Percentiles rank a stretch among this genome's conserved stretches.
These are phyloP conservation scores for Candida endomychidarum DNA, from an alignment of 805 yeast species.

Conservation along the genomic window DNA sequence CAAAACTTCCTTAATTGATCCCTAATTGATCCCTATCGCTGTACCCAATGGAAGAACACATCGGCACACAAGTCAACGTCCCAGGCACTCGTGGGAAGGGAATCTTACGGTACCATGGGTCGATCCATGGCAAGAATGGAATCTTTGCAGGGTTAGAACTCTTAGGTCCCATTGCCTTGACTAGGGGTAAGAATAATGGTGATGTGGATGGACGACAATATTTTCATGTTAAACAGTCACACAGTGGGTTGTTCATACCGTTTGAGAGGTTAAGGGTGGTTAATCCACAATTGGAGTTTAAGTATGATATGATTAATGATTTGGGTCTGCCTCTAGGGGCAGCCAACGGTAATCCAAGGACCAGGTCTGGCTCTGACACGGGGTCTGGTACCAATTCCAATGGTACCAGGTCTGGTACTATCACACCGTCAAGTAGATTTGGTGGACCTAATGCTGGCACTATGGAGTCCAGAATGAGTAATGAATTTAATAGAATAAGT, in stretches of 20 bases:
- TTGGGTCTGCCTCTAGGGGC: too few relatives aligned
- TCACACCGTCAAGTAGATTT: too few relatives aligned
- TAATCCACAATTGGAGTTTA: slow-evolving; percentile 29
- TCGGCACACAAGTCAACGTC: slow-evolving; percentile 42
- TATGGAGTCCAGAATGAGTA: too few relatives aligned
- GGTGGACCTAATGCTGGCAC: too few relatives aligned
- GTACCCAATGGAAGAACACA: slow-evolving; percentile 18
- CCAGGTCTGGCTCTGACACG: too few relatives aligned
- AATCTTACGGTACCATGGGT: slow-evolving; percentile 67
- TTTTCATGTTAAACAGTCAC: slow-evolving; percentile 62
- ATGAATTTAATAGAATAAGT: too few relatives aligned
- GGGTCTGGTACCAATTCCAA: too few relatives aligned
- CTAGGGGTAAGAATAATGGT: slow-evolving; percentile 85
- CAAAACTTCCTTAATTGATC: too few relatives aligned
- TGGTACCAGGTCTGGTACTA: too few relatives aligned
- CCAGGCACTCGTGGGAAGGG: slow-evolving; percentile 74
- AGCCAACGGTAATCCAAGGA: too few relatives aligned
- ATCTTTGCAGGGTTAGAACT: slow-evolving; percentile 86
- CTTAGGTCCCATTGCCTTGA: slow-evolving; percentile 54
- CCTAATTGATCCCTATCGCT: too few relatives aligned
- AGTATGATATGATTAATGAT: slow-evolving; percentile 17
- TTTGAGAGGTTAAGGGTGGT: slow-evolving; percentile 43
- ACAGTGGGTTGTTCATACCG: slow-evolving; percentile 75
- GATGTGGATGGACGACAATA: slow-evolving; percentile 68
- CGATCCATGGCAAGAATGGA: slow-evolving; percentile 69